These are phyloP conservation scores for Polyporus arcularius DNA, from an alignment of 768 basidiomycete genomes.

Conservation along the genomic window DNA sequence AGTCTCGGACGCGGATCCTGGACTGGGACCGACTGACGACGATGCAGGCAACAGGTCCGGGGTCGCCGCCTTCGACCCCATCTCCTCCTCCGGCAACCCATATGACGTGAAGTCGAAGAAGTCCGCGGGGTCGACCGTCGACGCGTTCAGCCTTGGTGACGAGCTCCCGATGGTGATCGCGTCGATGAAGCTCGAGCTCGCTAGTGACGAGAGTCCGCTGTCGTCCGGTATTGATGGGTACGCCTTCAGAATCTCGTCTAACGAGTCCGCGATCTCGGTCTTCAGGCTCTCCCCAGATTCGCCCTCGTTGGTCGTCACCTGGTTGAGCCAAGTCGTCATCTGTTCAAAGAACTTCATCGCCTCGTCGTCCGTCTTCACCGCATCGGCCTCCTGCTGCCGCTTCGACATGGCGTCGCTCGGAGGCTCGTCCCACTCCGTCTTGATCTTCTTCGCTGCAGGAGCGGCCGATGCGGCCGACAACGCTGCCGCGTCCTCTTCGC, in stretches of 20 bases:
- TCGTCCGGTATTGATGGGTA: slow-evolving; percentile 40
- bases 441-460: slow-evolving; percentile 51
- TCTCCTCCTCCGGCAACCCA: slow-evolving; percentile 56
- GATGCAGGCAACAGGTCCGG: slow-evolving; percentile 72
- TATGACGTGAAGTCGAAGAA: slow-evolving; percentile 71
- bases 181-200: slow-evolving; percentile 33
- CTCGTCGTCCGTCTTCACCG: slow-evolving; percentile 68
- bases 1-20: slow-evolving; percentile 69
- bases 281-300: slow-evolving; percentile 45
- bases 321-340: slow-evolving; percentile 64
- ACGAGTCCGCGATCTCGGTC: slow-evolving; percentile 56
- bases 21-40: slow-evolving; percentile 70
- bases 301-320: slow-evolving; percentile 40
- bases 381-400: slow-evolving; percentile 40
- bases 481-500: slow-evolving; percentile 46
- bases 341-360: slow-evolving; percentile 60
- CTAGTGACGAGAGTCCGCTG: slow-evolving; percentile 28
- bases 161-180: slow-evolving; percentile 27
- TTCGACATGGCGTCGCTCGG: slow-evolving; percentile 50
- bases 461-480: background rate
- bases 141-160: slow-evolving; percentile 35
- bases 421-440: slow-evolving; percentile 71
- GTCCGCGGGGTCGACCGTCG: slow-evolving; percentile 50
- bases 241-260: slow-evolving; percentile 66
- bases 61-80: slow-evolving; percentile 65